Evolutionary conservation across 78 protist species (phyloP).

Genomic region (Polysphondylium violaceum): DNA sequence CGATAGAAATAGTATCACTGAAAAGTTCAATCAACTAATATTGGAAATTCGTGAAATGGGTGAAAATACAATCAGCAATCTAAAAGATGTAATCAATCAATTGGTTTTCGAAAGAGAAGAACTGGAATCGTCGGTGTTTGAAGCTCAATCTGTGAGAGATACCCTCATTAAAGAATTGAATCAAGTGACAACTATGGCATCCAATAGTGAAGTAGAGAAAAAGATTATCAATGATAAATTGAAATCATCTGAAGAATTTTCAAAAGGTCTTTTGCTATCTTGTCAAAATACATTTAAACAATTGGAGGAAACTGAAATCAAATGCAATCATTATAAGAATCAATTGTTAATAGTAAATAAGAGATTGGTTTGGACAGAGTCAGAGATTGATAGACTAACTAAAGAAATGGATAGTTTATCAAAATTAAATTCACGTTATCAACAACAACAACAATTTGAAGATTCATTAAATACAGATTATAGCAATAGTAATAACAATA

Average conservation of each 20-base stretch:
- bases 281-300: constrained; percentile 18
- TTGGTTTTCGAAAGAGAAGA: constrained; percentile 23
- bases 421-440: not conserved
- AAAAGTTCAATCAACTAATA: constrained; percentile 12
- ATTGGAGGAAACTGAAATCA: constrained; percentile 19
- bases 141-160: not conserved
- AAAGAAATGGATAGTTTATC: constrained; percentile 58
- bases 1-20: constrained; percentile 1
- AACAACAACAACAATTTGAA: not conserved
- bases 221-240: not conserved
- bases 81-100: constrained; percentile 37
- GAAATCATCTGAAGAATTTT: not conserved
- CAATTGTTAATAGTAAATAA: constrained; percentile 28
- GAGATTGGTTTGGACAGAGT: constrained; percentile 45
- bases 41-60: constrained; percentile 34
- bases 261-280: not conserved
- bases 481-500: not conserved
- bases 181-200: not conserved
- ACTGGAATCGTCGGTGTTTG: not conserved
- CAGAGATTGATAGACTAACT: constrained; percentile 65
- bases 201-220: not conserved
- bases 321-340: constrained; percentile 34
- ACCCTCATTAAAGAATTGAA: not conserved
- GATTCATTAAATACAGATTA: not conserved
- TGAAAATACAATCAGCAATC: not conserved